phyloP scores from a whole-genome alignment of 345 rosid genomes.

The Eucalyptus curtisii region DNA sequence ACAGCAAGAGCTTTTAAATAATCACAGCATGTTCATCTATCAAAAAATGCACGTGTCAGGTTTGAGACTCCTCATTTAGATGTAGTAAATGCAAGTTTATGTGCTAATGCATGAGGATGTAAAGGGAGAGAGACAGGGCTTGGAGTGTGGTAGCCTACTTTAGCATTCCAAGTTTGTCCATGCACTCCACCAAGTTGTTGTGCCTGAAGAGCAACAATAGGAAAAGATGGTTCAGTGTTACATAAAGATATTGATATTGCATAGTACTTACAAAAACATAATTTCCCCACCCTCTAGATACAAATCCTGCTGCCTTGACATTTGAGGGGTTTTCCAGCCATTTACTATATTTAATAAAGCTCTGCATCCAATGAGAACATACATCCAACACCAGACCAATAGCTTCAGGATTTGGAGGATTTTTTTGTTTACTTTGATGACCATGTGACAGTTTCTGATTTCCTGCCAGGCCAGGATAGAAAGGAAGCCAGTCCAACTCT shows the following conservation, averaged over 20 bases:
- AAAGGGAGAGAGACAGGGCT: background rate
- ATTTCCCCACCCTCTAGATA: conserved; percentile 69
- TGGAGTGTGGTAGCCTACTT: conserved; percentile 30
- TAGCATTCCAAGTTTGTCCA: conserved; percentile 51
- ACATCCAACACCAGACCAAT: conserved; percentile 53
- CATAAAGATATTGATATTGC: background rate
- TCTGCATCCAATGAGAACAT: conserved; percentile 92
- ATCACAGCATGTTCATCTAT: background rate
- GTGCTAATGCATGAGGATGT: background rate
- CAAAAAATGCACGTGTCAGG: background rate
- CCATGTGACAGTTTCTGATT: conserved; percentile 33
- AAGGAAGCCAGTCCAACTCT: conserved; percentile 92
- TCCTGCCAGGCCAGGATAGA: conserved; percentile 37
- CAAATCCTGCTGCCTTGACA: conserved; percentile 78
- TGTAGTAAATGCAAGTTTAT: background rate
- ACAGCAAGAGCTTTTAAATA: background rate
- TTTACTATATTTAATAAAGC: conserved; percentile 88
- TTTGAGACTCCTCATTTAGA: background rate
- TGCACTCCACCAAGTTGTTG: conserved; percentile 57
- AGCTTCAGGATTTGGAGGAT: conserved; percentile 69
- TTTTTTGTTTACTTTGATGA: conserved; percentile 44
- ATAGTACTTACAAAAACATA: background rate
- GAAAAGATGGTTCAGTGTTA: background rate
- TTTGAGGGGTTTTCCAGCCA: conserved; percentile 87
- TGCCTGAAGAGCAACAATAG: conserved; percentile 41